Base-by-base conservation (phyloP, 75 land plant species). In the Gnetum montanum region DNA sequence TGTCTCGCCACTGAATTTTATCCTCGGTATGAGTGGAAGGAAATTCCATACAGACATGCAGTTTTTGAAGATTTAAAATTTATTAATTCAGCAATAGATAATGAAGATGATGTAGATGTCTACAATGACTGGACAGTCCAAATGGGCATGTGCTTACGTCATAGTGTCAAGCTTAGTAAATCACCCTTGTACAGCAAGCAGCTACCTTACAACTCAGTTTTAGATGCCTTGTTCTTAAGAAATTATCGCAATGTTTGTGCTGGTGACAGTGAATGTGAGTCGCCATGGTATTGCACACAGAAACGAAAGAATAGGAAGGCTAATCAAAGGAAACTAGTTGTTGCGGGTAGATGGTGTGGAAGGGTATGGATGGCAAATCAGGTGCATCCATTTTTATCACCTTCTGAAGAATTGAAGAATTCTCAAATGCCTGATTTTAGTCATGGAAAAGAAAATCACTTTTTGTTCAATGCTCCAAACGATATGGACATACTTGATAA, bases 291-390 rank as follows among this genome's bases (percentile, higher is more conserved):
- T 11, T 45, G 24, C 24, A 28, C 59, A 43, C 24, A 28, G 0
- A 38, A 60, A 4, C 57, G 41, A 4, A 34, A 36, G 28, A 45
- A 57, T 26, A 70, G 31, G 60, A 58, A 53, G 41, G 44, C 58
- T 33, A 77, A 56, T 59, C 75, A 75, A 67, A 89, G 72, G 64
- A 94, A 72, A 37, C 54, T 72, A 30, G 60, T 74, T 15, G 76
- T 88, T 20, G 87, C 83, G 24, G 88, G 90, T 0, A 80, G 72
- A 62, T 94, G 96, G 96, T 94, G 98, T 62, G 98, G 98, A 6
- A 85, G 65, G 60, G 82, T 77, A 10, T 94, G 96, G 98, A 86
- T 75, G 84, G 69, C 75, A 6, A 78, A 78, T 68, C 96, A 94
- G 56, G 85, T 90, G 31, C 98, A 90, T 65, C 91, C 98, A n/a